Evolutionary conservation across 345 rosid species (phyloP), one percentile per base, ranked within the genome.

Genomic region (Corchorus capsularis): DNA sequence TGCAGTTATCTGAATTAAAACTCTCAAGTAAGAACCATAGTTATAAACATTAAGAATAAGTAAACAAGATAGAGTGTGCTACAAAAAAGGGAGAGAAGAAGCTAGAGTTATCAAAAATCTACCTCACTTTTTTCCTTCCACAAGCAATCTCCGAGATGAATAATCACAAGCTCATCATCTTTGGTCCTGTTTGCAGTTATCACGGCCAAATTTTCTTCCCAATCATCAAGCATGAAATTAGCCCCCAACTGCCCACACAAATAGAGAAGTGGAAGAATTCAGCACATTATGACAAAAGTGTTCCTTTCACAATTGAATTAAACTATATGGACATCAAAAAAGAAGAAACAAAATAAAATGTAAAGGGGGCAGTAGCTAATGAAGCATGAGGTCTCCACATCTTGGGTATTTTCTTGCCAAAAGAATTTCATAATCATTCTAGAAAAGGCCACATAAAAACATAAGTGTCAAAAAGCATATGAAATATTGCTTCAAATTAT

Each of bases 81-180:
- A 14, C 76, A 59, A 47, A 62, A 75, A 78, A 61, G 22, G 65
- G 39, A 54, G 15, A 77, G 19, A 79, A 41, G 35, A 59, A 79
- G 60, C 53, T 69, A 47, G 39, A 69, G 39, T 14, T 13, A 75
- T 71, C 63, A 80, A 43, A 63, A 64, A 61, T 59, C 34, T 87
- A 96, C 99, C 98, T 94, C 97, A 80, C 97, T 89, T 83, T 91
- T 89, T 69, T 96, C 99, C 90, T 87, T 96, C 99, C 97, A 96
- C 73, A 96, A 71, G 88, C 95, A 88, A 89, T 96, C 99, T 63
- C 99, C 99, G 35, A 96, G 97, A 79, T 96, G 99, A 55, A 91
- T 85, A 70, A 96, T 87, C 78, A 96, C 99, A 81, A 92, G 96
- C 78, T 94, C 99, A 64, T 96, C 98, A 85, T 88, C 97, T 78